Base-by-base conservation (phyloP, 1,284 basidiomycete species). In the Porogramme epimiltina region DNA sequence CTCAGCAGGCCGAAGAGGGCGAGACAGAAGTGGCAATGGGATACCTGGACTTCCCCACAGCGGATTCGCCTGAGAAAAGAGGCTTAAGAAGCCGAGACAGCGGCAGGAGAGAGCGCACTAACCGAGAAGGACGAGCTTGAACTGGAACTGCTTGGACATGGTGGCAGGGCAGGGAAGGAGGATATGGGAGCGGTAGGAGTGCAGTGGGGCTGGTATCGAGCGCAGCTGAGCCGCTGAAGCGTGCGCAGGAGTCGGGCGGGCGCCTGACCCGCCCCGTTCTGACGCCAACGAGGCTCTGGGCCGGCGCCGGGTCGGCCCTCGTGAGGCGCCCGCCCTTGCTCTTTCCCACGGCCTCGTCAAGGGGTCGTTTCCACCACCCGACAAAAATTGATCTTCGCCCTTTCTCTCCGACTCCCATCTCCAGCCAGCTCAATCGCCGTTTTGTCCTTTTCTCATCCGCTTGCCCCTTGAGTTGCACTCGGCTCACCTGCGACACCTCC, bases 31-130 rank as follows among this genome's bases (percentile, higher is more conserved):
- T 28, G 24, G 49, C 52, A 45, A 58, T 51, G 45, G 41, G 20
- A 46, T 71, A 91, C 90, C 89, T 91, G 56, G 94, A 97, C 81
- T 98, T 98, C 52, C 95, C 95, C 40, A 98, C 95, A 41, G 96
- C 95, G 41, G 93, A 96, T 76, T 98, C 95, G 66, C 95, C 94
- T 93, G 66, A 23, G 52, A 42, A 34, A 46, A 56, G 18, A 19
- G 16, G 3, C 49, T 34, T 47, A 24, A 56, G 31, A 8, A 25
- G 3, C 11, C 3, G 13, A 4, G 34, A 16, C 53, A 25, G 2
- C 2, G 13, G 3, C 16, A 47, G 60, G 28, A 36, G 25, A 10
- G 2, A 42, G 71, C 78, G 57, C 45, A 94, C 93, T 93, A 55
- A 96, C 93, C 93, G 55, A 96, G 83, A 36, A 96, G 82, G 52